Percentiles rank a stretch among this genome's conserved stretches.
These are phyloP conservation scores for Copromyces sp. DNA, from an alignment of 495 filamentous ascomycete species.

Conservation along the genomic window DNA sequence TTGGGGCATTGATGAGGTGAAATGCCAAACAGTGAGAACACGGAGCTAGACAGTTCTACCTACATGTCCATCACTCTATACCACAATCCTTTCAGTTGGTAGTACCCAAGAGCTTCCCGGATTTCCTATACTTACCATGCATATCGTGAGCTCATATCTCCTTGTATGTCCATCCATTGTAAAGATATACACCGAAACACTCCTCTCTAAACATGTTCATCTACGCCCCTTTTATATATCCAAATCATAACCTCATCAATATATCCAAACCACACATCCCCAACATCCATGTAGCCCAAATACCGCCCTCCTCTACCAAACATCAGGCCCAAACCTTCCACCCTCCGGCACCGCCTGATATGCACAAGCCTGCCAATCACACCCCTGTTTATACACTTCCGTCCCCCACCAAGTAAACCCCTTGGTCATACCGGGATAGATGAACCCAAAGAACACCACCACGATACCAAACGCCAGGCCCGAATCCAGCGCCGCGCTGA, in stretches of 20 bases:
- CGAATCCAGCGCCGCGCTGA: slow-evolving; percentile 73
- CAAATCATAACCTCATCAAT: too few species aligned
- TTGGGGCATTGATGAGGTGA: not conserved
- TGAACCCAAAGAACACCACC: slow-evolving; percentile 72
- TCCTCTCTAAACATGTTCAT: not conserved
- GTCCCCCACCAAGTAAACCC: slow-evolving; percentile 68
- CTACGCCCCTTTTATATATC: not conserved
- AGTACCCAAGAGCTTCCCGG: not conserved
- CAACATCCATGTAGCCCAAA: not conserved
- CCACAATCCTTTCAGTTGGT: too few species aligned
- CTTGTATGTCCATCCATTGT: not conserved
- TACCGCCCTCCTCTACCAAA: slow-evolving; percentile 29
- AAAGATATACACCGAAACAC: not conserved
- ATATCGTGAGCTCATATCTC: not conserved
- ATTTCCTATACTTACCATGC: not conserved
- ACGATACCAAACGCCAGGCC: slow-evolving; percentile 70
- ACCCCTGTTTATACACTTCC: slow-evolving; percentile 55
- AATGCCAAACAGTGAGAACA: not conserved
- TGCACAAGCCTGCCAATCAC: slow-evolving; percentile 56
- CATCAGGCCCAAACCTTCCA: slow-evolving; percentile 47
- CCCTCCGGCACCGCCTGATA: slow-evolving; percentile 42
- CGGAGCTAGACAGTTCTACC: not conserved
- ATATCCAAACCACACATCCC: not conserved
- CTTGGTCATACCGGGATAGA: slow-evolving; percentile 58
- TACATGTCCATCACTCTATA: not conserved